Conservation (phyloP, 768 basidiomycete species). For the Mycena olivaceomarginata region DNA sequence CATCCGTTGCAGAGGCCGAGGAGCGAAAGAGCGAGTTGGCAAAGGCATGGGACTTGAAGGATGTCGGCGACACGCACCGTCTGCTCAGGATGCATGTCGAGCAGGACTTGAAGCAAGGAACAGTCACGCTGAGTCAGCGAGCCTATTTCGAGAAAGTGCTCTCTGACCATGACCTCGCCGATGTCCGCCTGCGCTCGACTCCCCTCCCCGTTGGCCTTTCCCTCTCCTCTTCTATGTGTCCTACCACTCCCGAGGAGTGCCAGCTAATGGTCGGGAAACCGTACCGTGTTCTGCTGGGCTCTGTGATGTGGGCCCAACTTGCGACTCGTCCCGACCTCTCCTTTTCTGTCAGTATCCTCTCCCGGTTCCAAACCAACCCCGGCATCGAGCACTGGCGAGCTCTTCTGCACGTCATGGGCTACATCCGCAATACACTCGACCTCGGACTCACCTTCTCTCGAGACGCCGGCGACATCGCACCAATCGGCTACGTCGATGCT, state of each 20-base stretch:
- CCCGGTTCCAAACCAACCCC: neutral
- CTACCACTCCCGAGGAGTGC: neutral
- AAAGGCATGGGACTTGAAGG: conserved; percentile 30
- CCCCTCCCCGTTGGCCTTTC: conserved; percentile 13
- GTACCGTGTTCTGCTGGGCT: neutral
- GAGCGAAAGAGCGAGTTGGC: conserved; percentile 22
- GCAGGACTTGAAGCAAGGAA: conserved; percentile 13
- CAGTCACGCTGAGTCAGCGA: conserved; percentile 15
- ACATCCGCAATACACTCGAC: no score
- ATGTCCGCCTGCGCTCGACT: neutral
- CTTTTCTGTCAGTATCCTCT: neutral
- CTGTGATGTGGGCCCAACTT: conserved; percentile 2
- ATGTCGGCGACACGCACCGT: conserved; percentile 27
- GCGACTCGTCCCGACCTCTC: no score
- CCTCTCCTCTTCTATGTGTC: neutral
- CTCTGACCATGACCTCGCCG: neutral
- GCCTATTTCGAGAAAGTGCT: conserved; percentile 26
- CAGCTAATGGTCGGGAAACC: neutral
- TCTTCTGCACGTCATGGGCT: no score
- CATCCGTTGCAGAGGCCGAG: conserved; percentile 8
- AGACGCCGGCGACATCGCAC: no score
- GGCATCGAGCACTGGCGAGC: no score
- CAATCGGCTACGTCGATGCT: no score
- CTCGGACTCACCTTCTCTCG: no score
- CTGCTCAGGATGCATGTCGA: conserved; percentile 16